A percentile compares a stretch with the other conserved stretches of the same genome.
Evolutionary conservation across 192 early-diverging fungal genomes (phyloP).

Genomic region (Mycoemilia scoparia): DNA sequence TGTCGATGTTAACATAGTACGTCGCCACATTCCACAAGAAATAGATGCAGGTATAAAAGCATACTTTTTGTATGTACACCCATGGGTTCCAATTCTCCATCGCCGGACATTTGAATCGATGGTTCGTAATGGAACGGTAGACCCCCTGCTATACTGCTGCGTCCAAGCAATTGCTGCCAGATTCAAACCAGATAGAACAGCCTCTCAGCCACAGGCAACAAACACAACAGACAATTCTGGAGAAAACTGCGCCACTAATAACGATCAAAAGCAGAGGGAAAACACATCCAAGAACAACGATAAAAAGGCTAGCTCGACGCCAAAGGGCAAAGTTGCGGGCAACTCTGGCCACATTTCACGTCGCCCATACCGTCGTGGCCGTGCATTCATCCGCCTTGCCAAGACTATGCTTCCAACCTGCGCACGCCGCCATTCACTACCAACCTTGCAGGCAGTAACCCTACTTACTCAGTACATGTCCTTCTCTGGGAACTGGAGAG

Average conservation of each 20-base stretch:
- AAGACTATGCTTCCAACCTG: conserved; percentile 8
- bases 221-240: too few relatives aligned
- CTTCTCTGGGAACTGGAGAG: conserved; percentile 22
- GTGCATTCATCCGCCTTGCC: conserved; percentile 10
- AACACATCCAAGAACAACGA: too few relatives aligned
- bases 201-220: too few relatives aligned
- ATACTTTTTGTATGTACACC: conserved; percentile 26
- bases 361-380: conserved; percentile 12
- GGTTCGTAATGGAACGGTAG: conserved; percentile 11
- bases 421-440: conserved; percentile 4
- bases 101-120: conserved; percentile 23
- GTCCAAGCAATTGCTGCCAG: conserved; percentile 20
- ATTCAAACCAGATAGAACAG: too few relatives aligned
- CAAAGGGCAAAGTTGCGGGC: too few relatives aligned
- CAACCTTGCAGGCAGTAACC: conserved; percentile 18
- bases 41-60: conserved; percentile 13
- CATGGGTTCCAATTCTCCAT: conserved; percentile 26
- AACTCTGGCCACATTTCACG: background rate
- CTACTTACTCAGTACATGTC: conserved; percentile 21
- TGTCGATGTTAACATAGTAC: too few relatives aligned
- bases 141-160: conserved; percentile 14
- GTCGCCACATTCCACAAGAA: background rate
- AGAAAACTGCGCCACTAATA: too few relatives aligned
- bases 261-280: too few relatives aligned
- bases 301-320: background rate